phyloP scores from a whole-genome alignment of 306 rosid genomes.

The Corylus heterophylla region DNA sequence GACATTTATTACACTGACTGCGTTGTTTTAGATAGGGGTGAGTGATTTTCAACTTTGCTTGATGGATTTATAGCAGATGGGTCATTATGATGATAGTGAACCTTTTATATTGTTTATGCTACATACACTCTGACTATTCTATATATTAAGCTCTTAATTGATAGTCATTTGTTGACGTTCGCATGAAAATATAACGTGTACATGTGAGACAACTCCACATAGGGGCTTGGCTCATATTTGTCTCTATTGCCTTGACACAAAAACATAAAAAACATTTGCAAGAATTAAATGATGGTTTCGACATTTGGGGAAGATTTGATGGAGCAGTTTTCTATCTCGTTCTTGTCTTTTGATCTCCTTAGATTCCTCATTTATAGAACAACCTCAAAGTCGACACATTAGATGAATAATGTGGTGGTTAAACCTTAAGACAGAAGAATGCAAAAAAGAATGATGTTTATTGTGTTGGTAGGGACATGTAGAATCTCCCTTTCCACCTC shows the following conservation, averaged over 20 bases:
- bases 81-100: slow-evolving; percentile 4
- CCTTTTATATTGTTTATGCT: slow-evolving; percentile 11
- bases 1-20: slow-evolving; percentile 91
- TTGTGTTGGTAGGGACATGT: not conserved
- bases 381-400: not conserved
- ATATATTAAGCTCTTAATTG: slow-evolving; percentile 17
- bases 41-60: slow-evolving; percentile 39
- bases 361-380: not conserved
- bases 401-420: not conserved
- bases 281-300: not conserved
- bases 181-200: not conserved
- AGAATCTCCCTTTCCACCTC: too few species aligned
- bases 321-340: too few species aligned
- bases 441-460: not conserved
- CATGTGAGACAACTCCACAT: not conserved
- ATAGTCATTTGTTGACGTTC: not conserved
- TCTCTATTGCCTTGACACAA: not conserved
- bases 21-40: slow-evolving; percentile 83
- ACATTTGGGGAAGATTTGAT: not conserved
- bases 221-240: not conserved
- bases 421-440: not conserved
- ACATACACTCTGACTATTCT: slow-evolving; percentile 1
- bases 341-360: not conserved
- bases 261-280: not conserved
- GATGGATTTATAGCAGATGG: slow-evolving; percentile 8